A percentile compares a stretch with the other conserved stretches of the same genome.
These are phyloP conservation scores for Taxillus chinensis DNA, from an alignment of 164 flowering plant genomes.

Conservation along the genomic window DNA sequence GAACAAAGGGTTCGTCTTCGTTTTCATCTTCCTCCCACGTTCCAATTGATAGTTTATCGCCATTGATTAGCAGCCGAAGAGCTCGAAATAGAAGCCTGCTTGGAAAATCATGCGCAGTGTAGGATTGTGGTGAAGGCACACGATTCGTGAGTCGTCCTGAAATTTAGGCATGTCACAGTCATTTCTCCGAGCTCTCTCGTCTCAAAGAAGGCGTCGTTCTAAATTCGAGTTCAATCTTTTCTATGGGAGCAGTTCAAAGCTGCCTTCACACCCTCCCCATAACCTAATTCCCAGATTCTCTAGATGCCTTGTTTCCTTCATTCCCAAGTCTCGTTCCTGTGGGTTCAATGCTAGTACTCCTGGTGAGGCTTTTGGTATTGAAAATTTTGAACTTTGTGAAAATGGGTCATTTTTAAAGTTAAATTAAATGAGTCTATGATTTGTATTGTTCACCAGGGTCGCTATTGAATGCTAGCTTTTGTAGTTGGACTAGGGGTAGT, in stretches of 20 bases:
- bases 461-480: too few species aligned
- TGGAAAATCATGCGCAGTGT: too few species aligned
- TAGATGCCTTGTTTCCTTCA: background rate
- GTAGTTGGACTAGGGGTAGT: background rate
- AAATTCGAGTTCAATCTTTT: background rate
- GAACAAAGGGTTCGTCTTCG: too few species aligned
- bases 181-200: constrained; percentile 13
- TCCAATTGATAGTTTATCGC: too few species aligned
- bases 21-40: too few species aligned
- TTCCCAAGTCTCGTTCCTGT: background rate
- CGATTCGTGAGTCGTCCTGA: background rate
- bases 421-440: background rate
- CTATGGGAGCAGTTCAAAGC: background rate
- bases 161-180: constrained; percentile 7
- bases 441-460: constrained; percentile 2
- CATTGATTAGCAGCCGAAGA: too few species aligned
- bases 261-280: background rate
- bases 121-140: background rate
- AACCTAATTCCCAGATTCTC: background rate
- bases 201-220: background rate
- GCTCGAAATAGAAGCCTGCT: too few species aligned
- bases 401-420: background rate
- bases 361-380: background rate
- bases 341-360: background rate
- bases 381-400: too few species aligned